A percentile compares a stretch with the other conserved stretches of the same genome.
These are phyloP conservation scores for Tricholoma matsutake DNA, from an alignment of 768 basidiomycete genomes.

Conservation along the genomic window DNA sequence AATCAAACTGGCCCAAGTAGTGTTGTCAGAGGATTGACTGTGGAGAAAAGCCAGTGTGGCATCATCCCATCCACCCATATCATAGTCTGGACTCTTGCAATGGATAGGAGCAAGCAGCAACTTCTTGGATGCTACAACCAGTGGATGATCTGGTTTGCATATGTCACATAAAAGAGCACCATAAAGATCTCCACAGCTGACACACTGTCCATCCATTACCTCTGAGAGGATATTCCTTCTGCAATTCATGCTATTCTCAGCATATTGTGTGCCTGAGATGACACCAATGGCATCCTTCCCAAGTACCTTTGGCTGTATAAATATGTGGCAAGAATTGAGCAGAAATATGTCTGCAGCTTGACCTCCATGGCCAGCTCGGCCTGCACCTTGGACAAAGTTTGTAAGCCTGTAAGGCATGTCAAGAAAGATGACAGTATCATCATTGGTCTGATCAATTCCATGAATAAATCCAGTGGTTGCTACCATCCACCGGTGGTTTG, in stretches of 20 bases:
- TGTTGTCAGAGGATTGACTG: no score
- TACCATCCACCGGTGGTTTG: constrained; percentile 18
- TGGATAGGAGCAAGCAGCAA: background rate
- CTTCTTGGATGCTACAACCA: no score
- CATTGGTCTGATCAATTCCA: constrained; percentile 17
- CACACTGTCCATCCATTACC: background rate
- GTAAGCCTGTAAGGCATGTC: no score
- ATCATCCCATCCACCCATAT: background rate
- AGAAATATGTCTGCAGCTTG: background rate
- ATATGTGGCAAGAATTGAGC: background rate
- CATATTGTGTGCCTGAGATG: background rate
- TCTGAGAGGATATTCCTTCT: background rate
- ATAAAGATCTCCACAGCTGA: background rate
- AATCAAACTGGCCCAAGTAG: no score
- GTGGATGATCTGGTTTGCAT: background rate
- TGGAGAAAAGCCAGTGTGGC: no score
- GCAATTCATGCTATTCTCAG: background rate
- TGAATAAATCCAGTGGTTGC: constrained; percentile 20
- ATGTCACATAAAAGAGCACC: background rate
- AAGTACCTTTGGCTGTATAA: background rate
- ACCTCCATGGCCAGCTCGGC: constrained; percentile 14
- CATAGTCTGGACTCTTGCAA: background rate
- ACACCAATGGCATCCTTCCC: background rate
- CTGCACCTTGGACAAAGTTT: constrained; percentile 19
- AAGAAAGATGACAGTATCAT: constrained; percentile 17